Conservation (phyloP, 805 yeast species). For the Clavispora vitiphila region DNA sequence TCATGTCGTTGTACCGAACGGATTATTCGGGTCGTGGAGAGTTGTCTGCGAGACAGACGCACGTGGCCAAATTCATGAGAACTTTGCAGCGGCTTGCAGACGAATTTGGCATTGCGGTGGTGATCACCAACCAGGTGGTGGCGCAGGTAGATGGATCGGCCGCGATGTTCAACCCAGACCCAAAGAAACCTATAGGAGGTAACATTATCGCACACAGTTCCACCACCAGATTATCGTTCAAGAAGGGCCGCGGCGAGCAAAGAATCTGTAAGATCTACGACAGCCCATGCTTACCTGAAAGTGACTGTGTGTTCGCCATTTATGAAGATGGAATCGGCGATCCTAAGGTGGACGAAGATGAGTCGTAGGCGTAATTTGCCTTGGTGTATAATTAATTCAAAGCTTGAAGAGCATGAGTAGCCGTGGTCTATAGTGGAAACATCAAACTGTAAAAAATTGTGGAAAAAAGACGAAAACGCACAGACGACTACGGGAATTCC, state of each 20-base stretch:
- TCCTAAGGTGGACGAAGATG: slow-evolving; percentile 74
- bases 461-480: no score
- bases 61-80: slow-evolving; percentile 89
- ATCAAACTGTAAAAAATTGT: no score
- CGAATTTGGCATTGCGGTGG: slow-evolving; percentile 96
- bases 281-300: slow-evolving; percentile 94
- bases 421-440: no score
- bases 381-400: neutral
- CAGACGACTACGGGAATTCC: no score
- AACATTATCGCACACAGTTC: slow-evolving; percentile 96
- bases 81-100: slow-evolving; percentile 90
- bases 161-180: slow-evolving; percentile 83
- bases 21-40: slow-evolving; percentile 96
- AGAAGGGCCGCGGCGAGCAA: slow-evolving; percentile 87
- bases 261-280: slow-evolving; percentile 93
- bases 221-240: slow-evolving; percentile 85
- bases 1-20: slow-evolving; percentile 93
- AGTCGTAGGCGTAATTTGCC: neutral
- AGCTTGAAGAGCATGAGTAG: no score
- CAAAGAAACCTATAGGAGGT: slow-evolving; percentile 98
- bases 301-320: slow-evolving; percentile 91
- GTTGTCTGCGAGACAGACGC: slow-evolving; percentile 88
- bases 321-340: slow-evolving; percentile 97
- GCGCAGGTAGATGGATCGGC: slow-evolving; percentile 96
- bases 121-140: slow-evolving; percentile 88